A percentile compares a stretch with the other conserved stretches of the same genome.
phyloP scores from a whole-genome alignment of 108 stramenopile genomes.

The Chaetoceros tenuissimus region DNA sequence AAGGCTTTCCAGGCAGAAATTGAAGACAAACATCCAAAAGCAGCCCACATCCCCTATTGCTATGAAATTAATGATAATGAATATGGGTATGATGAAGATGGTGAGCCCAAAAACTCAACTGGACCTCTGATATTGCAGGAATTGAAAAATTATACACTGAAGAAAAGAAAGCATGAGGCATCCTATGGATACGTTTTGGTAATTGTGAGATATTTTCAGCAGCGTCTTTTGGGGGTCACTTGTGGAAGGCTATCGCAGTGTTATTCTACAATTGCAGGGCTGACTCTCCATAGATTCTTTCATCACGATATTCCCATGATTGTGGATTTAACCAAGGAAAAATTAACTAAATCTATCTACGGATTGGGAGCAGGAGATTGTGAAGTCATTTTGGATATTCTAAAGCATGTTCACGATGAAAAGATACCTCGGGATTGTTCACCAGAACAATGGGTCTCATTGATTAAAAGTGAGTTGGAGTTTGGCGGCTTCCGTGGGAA shows the following conservation, averaged over 20 bases:
- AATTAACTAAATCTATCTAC: constrained; percentile 69
- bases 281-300: constrained; percentile 48
- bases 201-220: constrained; percentile 49
- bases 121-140: constrained; percentile 25
- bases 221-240: constrained; percentile 48
- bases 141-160: constrained; percentile 8
- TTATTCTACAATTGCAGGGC: constrained; percentile 33
- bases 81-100: constrained; percentile 39
- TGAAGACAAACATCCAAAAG: constrained; percentile 25
- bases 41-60: constrained; percentile 48
- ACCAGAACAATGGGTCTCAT: constrained; percentile 7
- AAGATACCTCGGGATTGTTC: background rate
- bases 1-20: constrained; percentile 14
- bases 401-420: constrained; percentile 15
- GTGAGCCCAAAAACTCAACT: constrained; percentile 33
- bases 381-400: constrained; percentile 57
- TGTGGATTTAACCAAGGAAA: constrained; percentile 63
- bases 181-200: constrained; percentile 24
- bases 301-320: constrained; percentile 22
- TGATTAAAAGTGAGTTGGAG: constrained; percentile 38
- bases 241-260: constrained; percentile 50
- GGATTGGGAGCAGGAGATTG: constrained; percentile 69
- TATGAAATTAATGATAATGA: constrained; percentile 3
- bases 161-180: constrained; percentile 7
- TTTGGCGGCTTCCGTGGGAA: constrained; percentile 69